phyloP scores from a whole-genome alignment of 2,329 filamentous ascomycete species.

The Emydomyces testavorans region DNA sequence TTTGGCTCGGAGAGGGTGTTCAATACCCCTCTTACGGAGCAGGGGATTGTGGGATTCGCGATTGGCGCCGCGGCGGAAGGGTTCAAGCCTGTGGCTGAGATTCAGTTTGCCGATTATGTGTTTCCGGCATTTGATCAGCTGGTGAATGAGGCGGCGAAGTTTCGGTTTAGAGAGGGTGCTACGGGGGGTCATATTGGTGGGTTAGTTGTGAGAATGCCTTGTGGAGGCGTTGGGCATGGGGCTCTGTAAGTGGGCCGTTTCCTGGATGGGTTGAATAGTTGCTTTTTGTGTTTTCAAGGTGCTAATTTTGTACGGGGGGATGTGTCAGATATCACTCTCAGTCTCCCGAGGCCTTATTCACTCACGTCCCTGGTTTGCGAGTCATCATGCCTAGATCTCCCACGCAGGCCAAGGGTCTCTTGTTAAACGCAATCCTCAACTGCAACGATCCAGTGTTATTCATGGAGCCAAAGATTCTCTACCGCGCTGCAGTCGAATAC shows the following conservation, averaged over 20 bases:
- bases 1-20: conserved; percentile 85
- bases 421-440: conserved; percentile 61
- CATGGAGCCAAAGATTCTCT: conserved; percentile 88
- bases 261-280: background rate
- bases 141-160: conserved; percentile 85
- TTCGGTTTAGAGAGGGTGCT: conserved; percentile 59
- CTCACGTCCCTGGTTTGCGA: conserved; percentile 71
- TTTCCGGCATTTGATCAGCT: conserved; percentile 89
- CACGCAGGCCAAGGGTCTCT: conserved; percentile 73
- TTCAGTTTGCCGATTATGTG: conserved; percentile 92
- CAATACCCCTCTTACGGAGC: conserved; percentile 89
- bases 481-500: conserved; percentile 82
- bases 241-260: conserved; percentile 45
- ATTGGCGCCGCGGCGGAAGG: conserved; percentile 84
- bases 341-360: conserved; percentile 77
- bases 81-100: conserved; percentile 85
- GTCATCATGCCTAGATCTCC: conserved; percentile 81
- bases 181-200: conserved; percentile 62
- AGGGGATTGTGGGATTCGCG: conserved; percentile 87
- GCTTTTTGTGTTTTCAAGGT: too few species aligned
- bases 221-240: conserved; percentile 79
- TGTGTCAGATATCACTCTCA: conserved; percentile 61
- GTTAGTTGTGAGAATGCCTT: conserved; percentile 80
- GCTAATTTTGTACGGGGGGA: conserved; percentile 5
- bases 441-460: conserved; percentile 80